Percentiles rank a stretch among this genome's conserved stretches.
Evolutionary conservation across 169 alveolate species (phyloP).

Genomic region (Cryptosporidium parvum): DNA sequence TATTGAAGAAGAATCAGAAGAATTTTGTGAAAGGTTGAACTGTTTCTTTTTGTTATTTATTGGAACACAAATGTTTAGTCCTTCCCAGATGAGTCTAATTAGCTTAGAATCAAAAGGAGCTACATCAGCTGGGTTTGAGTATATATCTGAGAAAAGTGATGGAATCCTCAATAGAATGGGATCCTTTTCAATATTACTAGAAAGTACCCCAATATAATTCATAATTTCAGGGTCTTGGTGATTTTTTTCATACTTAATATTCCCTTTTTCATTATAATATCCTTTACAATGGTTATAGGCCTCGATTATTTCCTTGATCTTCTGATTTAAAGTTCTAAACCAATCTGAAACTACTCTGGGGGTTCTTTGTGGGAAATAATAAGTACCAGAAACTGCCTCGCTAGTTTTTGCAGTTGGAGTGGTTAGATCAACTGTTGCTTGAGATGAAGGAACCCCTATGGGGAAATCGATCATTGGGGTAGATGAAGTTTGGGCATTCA

Average conservation of each 20-base stretch:
- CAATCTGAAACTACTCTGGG: constrained; percentile 64
- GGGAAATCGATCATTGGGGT: constrained; percentile 26
- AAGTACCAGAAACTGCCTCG: not conserved
- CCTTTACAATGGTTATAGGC: constrained; percentile 45
- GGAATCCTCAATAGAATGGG: constrained; percentile 58
- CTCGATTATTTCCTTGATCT: constrained; percentile 5
- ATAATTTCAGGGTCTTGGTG: constrained; percentile 2
- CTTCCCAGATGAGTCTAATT: constrained; percentile 57
- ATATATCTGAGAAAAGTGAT: constrained; percentile 53
- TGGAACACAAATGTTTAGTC: constrained; percentile 40
- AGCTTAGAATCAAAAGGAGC: constrained; percentile 67
- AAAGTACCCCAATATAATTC: constrained; percentile 5
- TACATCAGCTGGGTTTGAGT: constrained; percentile 32
- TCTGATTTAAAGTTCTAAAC: constrained; percentile 46
- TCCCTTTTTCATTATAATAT: constrained; percentile 63
- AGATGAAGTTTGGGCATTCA: not conserved
- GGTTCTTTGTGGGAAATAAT: constrained; percentile 60
- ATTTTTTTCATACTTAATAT: constrained; percentile 26
- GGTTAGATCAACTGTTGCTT: constrained; percentile 31
- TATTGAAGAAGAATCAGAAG: constrained; percentile 24
- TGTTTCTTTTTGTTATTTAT: constrained; percentile 17
- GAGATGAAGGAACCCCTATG: constrained; percentile 10
- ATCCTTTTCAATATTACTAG: constrained; percentile 29
- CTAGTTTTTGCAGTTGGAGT: constrained; percentile 20
- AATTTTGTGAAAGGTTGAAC: not conserved